Percentiles rank a stretch among this genome's conserved stretches.
Conservation (phyloP, 2,329 filamentous ascomycete species). For the Calonectria naviculata region DNA sequence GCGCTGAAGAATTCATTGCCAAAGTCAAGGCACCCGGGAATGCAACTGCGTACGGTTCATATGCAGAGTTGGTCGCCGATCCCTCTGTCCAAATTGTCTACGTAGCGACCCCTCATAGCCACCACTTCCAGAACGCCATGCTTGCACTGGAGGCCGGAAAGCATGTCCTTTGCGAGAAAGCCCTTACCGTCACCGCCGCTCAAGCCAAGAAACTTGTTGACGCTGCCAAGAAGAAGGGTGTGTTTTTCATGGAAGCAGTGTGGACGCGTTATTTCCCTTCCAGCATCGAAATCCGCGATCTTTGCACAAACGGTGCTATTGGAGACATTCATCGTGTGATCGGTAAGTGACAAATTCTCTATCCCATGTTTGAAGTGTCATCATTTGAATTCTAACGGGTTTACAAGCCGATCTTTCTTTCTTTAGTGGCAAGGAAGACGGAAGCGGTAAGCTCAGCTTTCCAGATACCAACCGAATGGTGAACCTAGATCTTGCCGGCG, state of each 20-base stretch:
- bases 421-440: neutral
- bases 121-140: conserved; percentile 48
- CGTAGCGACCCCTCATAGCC: conserved; percentile 48
- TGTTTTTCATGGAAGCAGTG: conserved; percentile 51
- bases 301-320: neutral
- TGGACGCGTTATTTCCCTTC: conserved; percentile 50
- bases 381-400: neutral
- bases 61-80: conserved; percentile 45
- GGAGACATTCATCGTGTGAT: neutral
- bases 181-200: conserved; percentile 46
- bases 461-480: neutral
- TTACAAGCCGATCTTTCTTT: neutral
- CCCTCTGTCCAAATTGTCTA: conserved; percentile 48
- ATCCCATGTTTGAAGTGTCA: neutral
- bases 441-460: neutral
- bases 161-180: conserved; percentile 51
- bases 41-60: conserved; percentile 28
- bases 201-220: conserved; percentile 41
- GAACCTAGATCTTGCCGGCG: conserved; percentile 83
- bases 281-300: conserved; percentile 28
- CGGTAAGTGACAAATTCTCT: neutral
- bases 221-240: conserved; percentile 43
- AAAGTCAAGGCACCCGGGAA: neutral
- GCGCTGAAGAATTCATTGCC: neutral
- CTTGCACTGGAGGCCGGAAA: conserved; percentile 48